Conservation (phyloP, 1,139 yeast species). For the Saccharomycopsis hybrid region DNA sequence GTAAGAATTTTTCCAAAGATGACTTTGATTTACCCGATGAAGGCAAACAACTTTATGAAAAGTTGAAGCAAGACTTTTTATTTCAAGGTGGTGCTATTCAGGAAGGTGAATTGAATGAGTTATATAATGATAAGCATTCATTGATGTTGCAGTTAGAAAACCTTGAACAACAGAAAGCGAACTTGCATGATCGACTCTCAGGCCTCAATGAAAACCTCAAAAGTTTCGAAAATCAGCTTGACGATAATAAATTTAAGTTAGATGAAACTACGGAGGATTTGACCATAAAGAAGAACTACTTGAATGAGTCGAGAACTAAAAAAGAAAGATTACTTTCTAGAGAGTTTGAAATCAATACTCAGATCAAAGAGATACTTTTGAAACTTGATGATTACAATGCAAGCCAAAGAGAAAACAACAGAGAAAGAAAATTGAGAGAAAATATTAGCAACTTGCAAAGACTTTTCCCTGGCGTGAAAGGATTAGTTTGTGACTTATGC, state of each 20-base stretch:
- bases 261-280: conserved; percentile 29
- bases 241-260: conserved; percentile 31
- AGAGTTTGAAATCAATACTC: conserved; percentile 55
- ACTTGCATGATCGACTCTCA: conserved; percentile 37
- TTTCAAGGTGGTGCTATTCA: conserved; percentile 52
- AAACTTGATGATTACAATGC: conserved; percentile 70
- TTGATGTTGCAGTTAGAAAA: conserved; percentile 35
- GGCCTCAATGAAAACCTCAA: conserved; percentile 29
- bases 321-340: conserved; percentile 42
- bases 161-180: conserved; percentile 39
- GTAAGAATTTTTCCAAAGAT: conserved; percentile 32
- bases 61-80: conserved; percentile 51
- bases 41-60: conserved; percentile 55
- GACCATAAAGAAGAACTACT: conserved; percentile 38
- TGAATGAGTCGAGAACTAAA: conserved; percentile 37
- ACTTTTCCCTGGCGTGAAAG: conserved; percentile 75
- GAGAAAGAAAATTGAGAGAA: conserved; percentile 64
- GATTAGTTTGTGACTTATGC: conserved; percentile 73
- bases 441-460: conserved; percentile 63
- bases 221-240: conserved; percentile 26
- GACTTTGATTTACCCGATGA: conserved; percentile 37
- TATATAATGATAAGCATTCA: conserved; percentile 42
- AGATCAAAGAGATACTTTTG: conserved; percentile 54
- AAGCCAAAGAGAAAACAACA: conserved; percentile 65
- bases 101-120: conserved; percentile 42